A percentile compares a stretch with the other conserved stretches of the same genome.
Conservation (phyloP, 345 rosid species). For the Eucalyptus grandis region DNA sequence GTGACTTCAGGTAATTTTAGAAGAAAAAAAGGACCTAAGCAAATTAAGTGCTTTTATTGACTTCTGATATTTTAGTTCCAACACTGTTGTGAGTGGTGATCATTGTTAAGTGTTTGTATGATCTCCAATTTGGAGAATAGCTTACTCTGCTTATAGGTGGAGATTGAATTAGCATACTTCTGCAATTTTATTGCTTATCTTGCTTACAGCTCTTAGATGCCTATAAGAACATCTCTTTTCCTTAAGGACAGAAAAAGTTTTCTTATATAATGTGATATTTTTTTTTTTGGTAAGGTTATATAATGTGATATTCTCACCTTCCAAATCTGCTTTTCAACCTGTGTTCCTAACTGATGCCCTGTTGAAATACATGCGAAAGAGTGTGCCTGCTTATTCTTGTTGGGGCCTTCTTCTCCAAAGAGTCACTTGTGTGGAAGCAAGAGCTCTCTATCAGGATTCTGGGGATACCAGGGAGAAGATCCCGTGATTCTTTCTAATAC, state of each 20-base stretch:
- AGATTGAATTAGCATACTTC: background rate
- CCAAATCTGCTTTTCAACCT: background rate
- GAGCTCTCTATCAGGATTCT: background rate
- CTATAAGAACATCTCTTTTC: background rate
- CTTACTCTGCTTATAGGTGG: background rate
- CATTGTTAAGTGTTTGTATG: background rate
- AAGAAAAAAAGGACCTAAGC: background rate
- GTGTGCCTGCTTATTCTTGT: background rate
- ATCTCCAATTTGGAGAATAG: background rate
- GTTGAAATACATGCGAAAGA: background rate
- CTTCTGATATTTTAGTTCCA: background rate
- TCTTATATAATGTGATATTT: background rate
- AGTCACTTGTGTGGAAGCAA: background rate
- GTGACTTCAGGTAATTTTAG: slow-evolving; percentile 14
- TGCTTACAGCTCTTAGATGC: background rate
- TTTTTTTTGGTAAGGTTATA: no score
- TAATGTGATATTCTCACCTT: background rate
- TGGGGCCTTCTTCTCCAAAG: background rate
- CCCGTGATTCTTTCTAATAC: background rate
- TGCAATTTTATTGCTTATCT: background rate
- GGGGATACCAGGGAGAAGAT: background rate
- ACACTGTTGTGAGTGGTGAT: background rate
- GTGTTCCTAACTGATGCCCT: background rate
- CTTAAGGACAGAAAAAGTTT: background rate
- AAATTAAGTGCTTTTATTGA: background rate